Conservation (phyloP, 257 asterid species). For the Solanum paucissectum region DNA sequence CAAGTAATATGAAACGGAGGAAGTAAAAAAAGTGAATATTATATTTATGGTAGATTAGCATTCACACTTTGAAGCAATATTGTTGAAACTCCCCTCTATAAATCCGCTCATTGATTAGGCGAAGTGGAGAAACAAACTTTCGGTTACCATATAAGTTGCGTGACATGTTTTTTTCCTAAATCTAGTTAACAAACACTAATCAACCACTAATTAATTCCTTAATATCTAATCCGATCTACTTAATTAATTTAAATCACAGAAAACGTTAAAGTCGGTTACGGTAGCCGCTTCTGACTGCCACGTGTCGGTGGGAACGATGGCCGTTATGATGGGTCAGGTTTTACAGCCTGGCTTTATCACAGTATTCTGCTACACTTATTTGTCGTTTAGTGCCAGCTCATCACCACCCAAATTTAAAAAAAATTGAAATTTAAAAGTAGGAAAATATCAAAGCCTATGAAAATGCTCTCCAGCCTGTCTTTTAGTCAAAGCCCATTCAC, state of each 20-base stretch:
- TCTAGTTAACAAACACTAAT: neutral
- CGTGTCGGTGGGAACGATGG: conserved; percentile 19
- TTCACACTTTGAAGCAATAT: neutral
- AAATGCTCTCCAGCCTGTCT: conserved; percentile 51
- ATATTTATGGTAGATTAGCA: neutral
- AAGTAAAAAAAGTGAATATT: neutral
- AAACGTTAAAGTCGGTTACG: conserved; percentile 1
- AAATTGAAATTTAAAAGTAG: neutral
- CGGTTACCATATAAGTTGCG: neutral
- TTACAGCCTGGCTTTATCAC: conserved; percentile 40
- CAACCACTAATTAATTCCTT: neutral
- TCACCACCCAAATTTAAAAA: neutral
- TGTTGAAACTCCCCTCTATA: neutral
- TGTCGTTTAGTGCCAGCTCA: conserved; percentile 33
- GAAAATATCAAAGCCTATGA: conserved; percentile 20
- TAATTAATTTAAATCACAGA: neutral
- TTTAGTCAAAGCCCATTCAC: conserved; percentile 29
- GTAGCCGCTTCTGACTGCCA: conserved; percentile 18
- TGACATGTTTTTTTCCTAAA: neutral
- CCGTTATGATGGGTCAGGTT: conserved; percentile 49
- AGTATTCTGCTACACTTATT: neutral
- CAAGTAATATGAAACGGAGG: neutral
- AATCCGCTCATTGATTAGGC: neutral
- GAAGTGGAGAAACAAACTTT: conserved; percentile 1
- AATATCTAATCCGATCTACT: neutral